Percentiles rank a stretch among this genome's conserved stretches.
Evolutionary conservation across 345 rosid genomes (phyloP).

Genomic region (Leavenworthia alabamica): DNA sequence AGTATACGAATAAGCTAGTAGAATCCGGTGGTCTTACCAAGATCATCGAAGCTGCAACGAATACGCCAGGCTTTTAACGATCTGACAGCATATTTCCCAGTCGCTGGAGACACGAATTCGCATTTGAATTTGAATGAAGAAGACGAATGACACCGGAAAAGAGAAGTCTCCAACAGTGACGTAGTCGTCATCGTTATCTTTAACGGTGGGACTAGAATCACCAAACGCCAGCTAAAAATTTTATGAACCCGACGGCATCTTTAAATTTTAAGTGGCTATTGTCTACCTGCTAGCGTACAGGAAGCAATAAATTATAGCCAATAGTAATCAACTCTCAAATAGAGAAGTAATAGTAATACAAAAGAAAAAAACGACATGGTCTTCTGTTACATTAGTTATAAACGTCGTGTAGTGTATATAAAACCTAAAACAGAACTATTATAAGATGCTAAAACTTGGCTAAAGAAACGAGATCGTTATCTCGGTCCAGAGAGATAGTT

Average conservation of each 20-base stretch:
- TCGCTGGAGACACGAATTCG: constrained; percentile 27
- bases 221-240: not conserved
- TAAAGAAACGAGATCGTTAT: constrained; percentile 32
- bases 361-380: constrained; percentile 7
- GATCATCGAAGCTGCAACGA: constrained; percentile 6
- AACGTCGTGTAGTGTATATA: not conserved
- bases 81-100: constrained; percentile 20
- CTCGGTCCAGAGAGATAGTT: constrained; percentile 82
- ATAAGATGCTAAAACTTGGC: not conserved
- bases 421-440: constrained; percentile 1
- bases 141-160: not conserved
- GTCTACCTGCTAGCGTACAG: not conserved
- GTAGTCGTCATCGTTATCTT: constrained; percentile 17
- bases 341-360: not conserved
- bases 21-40: constrained; percentile 20
- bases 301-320: not conserved
- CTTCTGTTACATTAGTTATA: not conserved
- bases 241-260: not conserved
- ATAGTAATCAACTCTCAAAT: not conserved
- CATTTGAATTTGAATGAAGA: constrained; percentile 22
- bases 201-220: constrained; percentile 27
- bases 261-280: not conserved
- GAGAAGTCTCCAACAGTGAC: not conserved
- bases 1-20: too few species aligned
- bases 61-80: constrained; percentile 15